phyloP scores from a whole-genome alignment of 441 rosid species.

The Adansonia gregorii region DNA sequence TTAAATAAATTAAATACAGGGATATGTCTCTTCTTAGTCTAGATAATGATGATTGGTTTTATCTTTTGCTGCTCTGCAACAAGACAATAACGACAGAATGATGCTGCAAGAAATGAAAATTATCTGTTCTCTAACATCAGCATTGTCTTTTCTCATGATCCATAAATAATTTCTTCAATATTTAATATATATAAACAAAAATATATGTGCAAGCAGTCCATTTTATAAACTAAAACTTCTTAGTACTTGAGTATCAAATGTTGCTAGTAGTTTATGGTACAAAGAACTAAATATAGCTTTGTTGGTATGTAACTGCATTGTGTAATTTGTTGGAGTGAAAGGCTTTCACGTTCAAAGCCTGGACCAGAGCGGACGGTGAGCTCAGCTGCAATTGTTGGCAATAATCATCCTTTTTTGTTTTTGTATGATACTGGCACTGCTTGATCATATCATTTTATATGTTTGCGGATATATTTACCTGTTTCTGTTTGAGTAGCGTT shows the following conservation, averaged over 20 bases:
- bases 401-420: neutral
- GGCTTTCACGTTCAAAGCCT: neutral
- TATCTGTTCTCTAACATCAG: neutral
- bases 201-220: neutral
- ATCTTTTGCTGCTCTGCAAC: neutral
- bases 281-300: neutral
- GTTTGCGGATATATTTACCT: neutral
- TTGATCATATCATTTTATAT: neutral
- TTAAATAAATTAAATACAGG: neutral
- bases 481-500: neutral
- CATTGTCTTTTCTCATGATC: neutral
- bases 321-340: neutral
- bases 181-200: neutral
- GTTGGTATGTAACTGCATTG: neutral
- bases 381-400: neutral
- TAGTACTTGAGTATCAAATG: neutral
- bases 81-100: neutral
- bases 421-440: neutral
- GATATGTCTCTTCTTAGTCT: neutral
- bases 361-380: neutral
- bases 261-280: no score
- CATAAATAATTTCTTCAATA: no score
- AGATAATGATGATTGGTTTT: neutral
- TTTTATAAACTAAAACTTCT: no score
- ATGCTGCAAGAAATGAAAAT: neutral